These are phyloP conservation scores for Malassezia nana DNA, from an alignment of 1,284 basidiomycete species.

Conservation along the genomic window DNA sequence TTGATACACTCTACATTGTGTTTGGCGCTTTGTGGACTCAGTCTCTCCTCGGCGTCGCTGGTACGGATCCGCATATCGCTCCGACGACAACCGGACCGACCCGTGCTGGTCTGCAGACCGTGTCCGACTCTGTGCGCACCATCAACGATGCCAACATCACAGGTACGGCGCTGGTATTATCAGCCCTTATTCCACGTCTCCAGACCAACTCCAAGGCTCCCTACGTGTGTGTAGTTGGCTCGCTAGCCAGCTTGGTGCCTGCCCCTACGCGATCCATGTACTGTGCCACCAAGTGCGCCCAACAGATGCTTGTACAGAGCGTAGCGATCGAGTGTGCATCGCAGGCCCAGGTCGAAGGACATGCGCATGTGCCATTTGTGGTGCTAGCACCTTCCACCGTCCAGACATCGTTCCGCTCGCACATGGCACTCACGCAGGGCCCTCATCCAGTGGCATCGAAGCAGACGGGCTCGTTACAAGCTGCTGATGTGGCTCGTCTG, in stretches of 20 bases:
- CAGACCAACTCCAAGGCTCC: conserved; percentile 62
- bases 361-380: conserved; percentile 14
- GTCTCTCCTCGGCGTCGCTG: conserved; percentile 64
- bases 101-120: conserved; percentile 37
- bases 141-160: conserved; percentile 49
- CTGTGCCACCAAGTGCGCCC: conserved; percentile 68
- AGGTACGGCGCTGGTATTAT: conserved; percentile 50
- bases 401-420: conserved; percentile 18
- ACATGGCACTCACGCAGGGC: not conserved
- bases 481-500: not conserved
- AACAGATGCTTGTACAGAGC: conserved; percentile 64
- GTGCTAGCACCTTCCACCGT: conserved; percentile 22
- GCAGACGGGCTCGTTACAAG: not conserved
- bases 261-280: conserved; percentile 76
- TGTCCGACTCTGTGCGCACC: conserved; percentile 44
- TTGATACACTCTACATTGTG: conserved; percentile 71
- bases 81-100: conserved; percentile 19
- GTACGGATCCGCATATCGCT: conserved; percentile 49
- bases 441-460: not conserved
- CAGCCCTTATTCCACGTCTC: conserved; percentile 59
- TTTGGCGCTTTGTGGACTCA: conserved; percentile 73
- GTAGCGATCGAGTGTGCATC: conserved; percentile 59
- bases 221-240: conserved; percentile 66
- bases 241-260: conserved; percentile 65
- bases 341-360: conserved; percentile 13